Conservation (phyloP, 1,139 yeast genomes). For the Zygosaccharomyces pseudobailii region DNA sequence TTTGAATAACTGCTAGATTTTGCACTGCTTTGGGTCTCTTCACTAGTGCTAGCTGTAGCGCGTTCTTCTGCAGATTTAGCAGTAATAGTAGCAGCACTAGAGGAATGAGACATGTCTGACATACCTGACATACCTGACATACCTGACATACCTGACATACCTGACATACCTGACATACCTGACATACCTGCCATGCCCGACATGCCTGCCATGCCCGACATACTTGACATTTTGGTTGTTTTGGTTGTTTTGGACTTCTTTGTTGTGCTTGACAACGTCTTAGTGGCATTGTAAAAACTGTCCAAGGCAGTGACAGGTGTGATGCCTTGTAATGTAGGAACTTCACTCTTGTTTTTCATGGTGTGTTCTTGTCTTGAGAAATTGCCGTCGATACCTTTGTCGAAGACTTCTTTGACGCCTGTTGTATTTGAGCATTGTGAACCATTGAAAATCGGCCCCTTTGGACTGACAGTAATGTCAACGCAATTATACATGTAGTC, state of each 20-base stretch:
- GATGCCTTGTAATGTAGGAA: not conserved
- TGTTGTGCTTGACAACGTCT: not conserved
- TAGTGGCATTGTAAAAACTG: slow-evolving; percentile 43
- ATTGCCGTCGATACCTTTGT: not conserved
- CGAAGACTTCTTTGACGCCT: not conserved
- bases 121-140: slow-evolving; percentile 1
- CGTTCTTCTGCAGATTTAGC: not conserved
- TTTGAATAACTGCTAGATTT: not conserved
- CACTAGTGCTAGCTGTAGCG: not conserved
- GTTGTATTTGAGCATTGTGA: slow-evolving; percentile 1
- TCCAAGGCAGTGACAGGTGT: slow-evolving; percentile 55
- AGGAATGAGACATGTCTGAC: not conserved
- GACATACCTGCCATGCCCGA: not conserved
- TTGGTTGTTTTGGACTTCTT: not conserved
- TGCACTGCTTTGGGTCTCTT: not conserved
- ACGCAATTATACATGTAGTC: slow-evolving; percentile 30
- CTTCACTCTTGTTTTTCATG: not conserved
- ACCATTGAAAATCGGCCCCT: slow-evolving; percentile 24
- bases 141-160: not conserved
- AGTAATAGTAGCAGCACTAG: not conserved
- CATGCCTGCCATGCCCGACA: not conserved
- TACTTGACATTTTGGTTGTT: not conserved
- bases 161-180: not conserved
- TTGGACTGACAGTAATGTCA: slow-evolving; percentile 23
- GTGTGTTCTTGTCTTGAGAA: not conserved